Base-by-base conservation (phyloP, 2,329 filamentous ascomycete species). In the Cercospora janseana region DNA sequence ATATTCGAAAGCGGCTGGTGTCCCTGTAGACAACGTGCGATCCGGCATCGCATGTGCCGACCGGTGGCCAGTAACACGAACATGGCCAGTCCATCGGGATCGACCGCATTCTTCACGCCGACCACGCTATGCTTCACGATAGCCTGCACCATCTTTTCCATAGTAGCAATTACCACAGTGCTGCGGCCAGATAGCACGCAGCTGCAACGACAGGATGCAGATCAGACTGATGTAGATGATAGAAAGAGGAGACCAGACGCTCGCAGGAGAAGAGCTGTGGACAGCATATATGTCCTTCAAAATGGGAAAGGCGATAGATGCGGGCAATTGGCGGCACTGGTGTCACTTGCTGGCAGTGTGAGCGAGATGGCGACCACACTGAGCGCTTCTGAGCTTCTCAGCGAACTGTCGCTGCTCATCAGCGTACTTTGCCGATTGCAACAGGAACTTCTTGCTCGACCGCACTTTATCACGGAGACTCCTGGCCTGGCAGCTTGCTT, bases 111-210 rank as follows among this genome's bases (percentile, higher is more conserved):
- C 52, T 47, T 62, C 41, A 51, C 54, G 27, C 60, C 61, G 18
- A 54, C 56, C 9, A 61, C 56, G 24, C 24, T 43, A 13, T 62
- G 49, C 43, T 63, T 62, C 48, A 55, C 54, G 6, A 45, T 63
- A 10, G 60, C 61, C 4, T 63, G 61, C 31, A 51, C 59, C 15
- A 56, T 59, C 8, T 60, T 63, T 37, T 62, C 61, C 5, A 37
- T 60, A 13, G 45, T 63, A 2, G 60, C 60, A 4, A 46, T 62
- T 4, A 55, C 60, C 7, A 54, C 55, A 6, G 44, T 58, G 10
- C 59, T 59, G 59, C 51, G 47, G 21, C 58, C 53, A 16, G 58
- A 9, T 6, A 34, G 21, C 18, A 28, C 6, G 15, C 4, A 9
- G 37, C 12, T 1, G n/a, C 18, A n/a, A 13, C 20, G 20, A 38